These are phyloP conservation scores for Irpex sp. DNA, from an alignment of 1,284 basidiomycete genomes.

Conservation along the genomic window DNA sequence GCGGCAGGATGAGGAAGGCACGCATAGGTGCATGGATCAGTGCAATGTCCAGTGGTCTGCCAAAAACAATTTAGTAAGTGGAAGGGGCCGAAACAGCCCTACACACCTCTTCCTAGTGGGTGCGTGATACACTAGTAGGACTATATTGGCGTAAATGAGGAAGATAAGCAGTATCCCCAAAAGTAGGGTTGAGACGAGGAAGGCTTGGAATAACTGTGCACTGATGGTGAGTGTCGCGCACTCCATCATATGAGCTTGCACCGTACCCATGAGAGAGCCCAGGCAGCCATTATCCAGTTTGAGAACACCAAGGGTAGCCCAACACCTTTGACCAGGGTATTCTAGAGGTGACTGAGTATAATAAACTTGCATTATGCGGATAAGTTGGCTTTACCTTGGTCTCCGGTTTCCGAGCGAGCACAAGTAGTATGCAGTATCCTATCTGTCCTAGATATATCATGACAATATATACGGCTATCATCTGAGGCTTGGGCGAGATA, in stretches of 20 bases:
- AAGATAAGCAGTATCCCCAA: slow-evolving; percentile 57
- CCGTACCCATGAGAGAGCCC: slow-evolving; percentile 79
- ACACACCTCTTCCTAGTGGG: slow-evolving; percentile 34
- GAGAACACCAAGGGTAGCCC: slow-evolving; percentile 76
- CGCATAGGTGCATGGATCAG: slow-evolving; percentile 74
- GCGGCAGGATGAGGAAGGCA: slow-evolving; percentile 61
- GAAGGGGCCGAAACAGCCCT: not conserved
- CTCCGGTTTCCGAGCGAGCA: slow-evolving; percentile 67
- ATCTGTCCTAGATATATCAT: slow-evolving; percentile 63
- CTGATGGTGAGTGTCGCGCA: not conserved
- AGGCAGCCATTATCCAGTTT: slow-evolving; percentile 81
- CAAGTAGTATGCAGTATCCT: slow-evolving; percentile 78
- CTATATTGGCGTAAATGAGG: slow-evolving; percentile 64
- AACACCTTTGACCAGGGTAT: slow-evolving; percentile 70
- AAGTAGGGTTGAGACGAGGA: slow-evolving; percentile 56
- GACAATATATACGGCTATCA: slow-evolving; percentile 67
- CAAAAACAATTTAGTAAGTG: not conserved
- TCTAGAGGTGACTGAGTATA: slow-evolving; percentile 30
- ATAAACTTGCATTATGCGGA: not conserved
- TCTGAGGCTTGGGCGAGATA: slow-evolving; percentile 63
- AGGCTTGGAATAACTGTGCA: slow-evolving; percentile 54
- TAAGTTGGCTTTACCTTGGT: slow-evolving; percentile 59
- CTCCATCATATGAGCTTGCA: not conserved
- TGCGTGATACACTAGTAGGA: slow-evolving; percentile 63
- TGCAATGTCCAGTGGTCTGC: slow-evolving; percentile 58